These are phyloP conservation scores for Colletotrichum shisoi DNA, from an alignment of 2,329 filamentous ascomycete species.

Conservation along the genomic window DNA sequence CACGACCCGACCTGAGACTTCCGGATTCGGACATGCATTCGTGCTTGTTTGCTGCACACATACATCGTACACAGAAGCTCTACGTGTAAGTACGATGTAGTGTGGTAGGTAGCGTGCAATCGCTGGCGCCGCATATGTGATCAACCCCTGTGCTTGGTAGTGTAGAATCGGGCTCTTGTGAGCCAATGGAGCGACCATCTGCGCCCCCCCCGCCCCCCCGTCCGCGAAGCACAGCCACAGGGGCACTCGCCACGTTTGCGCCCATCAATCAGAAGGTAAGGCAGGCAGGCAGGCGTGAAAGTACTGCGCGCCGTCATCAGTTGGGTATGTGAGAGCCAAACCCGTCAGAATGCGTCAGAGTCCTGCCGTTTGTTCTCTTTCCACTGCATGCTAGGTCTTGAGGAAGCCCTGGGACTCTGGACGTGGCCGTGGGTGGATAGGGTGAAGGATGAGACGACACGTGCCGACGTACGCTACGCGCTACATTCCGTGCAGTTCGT, in stretches of 20 bases:
- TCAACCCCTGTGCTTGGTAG: background rate
- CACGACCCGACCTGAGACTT: background rate
- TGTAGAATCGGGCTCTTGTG: background rate
- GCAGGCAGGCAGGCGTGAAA: too few relatives aligned
- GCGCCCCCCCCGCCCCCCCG: background rate
- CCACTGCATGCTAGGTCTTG: conserved; percentile 1
- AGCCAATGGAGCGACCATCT: conserved; percentile 2
- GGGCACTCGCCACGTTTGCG: conserved; percentile 4
- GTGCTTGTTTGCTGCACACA: too few relatives aligned
- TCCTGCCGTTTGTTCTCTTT: too few relatives aligned
- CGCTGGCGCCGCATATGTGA: conserved; percentile 3
- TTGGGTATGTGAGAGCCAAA: background rate
- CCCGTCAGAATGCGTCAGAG: too few relatives aligned
- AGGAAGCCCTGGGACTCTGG: conserved; percentile 3
- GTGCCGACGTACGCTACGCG: background rate
- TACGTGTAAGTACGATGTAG: too few relatives aligned
- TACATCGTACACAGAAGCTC: too few relatives aligned
- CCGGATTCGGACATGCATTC: background rate
- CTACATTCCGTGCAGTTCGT: background rate
- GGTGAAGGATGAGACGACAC: conserved; percentile 25
- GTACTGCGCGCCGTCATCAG: background rate
- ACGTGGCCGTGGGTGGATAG: background rate
- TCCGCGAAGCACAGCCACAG: conserved; percentile 5
- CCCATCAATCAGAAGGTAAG: background rate
- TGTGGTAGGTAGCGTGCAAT: too few relatives aligned